phyloP scores from a whole-genome alignment of 768 basidiomycete species.

The Pleurotus sapidus region DNA sequence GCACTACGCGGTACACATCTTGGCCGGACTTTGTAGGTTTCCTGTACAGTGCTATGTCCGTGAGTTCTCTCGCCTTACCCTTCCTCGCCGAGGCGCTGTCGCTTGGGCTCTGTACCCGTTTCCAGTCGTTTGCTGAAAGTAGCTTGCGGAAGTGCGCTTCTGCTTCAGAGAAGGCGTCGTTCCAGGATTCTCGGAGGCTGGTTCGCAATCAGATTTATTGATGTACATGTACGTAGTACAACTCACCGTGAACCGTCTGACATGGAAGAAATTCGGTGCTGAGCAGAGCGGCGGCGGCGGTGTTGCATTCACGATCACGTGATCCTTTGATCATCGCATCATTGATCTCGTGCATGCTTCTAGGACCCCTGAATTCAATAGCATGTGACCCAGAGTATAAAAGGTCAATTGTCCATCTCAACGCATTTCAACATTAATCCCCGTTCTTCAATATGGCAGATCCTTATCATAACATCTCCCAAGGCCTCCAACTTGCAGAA shows the following conservation, averaged over 20 bases:
- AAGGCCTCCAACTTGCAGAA: no score
- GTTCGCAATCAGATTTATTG: neutral
- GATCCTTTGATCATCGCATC: no score
- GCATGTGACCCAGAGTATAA: no score
- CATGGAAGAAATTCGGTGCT: constrained; percentile 22
- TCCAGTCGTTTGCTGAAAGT: constrained; percentile 76
- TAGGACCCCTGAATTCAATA: no score
- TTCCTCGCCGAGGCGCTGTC: constrained; percentile 46
- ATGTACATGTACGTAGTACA: neutral
- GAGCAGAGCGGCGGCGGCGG: no score
- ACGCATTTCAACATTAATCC: no score
- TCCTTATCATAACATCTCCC: no score
- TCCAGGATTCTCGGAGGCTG: constrained; percentile 85
- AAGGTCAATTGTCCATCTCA: no score
- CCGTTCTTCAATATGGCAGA: no score
- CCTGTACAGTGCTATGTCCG: constrained; percentile 79
- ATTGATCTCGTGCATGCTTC: no score
- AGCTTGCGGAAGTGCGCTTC: constrained; percentile 77
- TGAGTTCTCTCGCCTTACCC: constrained; percentile 62
- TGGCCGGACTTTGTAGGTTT: constrained; percentile 68
- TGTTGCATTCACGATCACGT: no score
- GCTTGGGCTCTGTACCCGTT: constrained; percentile 55
- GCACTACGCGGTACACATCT: constrained; percentile 73
- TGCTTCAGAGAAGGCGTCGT: constrained; percentile 68
- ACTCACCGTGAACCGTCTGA: constrained; percentile 62